Evolutionary conservation across 768 basidiomycete species (phyloP).

Genomic region (Cystofilobasidium capitatum): DNA sequence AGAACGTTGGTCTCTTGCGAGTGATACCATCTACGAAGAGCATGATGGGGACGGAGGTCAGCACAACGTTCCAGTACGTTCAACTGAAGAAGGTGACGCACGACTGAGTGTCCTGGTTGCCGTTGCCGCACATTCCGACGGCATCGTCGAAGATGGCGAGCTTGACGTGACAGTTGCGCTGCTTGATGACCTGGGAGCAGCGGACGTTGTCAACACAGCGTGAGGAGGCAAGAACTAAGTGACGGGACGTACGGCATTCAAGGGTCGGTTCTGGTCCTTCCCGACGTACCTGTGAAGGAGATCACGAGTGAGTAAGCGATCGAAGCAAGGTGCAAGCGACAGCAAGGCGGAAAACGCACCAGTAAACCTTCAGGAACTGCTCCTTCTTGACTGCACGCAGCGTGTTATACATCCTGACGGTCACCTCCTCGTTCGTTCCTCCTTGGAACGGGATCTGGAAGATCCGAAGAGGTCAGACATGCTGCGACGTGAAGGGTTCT

Average conservation of each 20-base stretch:
- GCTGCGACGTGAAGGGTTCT: background rate
- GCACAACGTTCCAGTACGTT: too few relatives aligned
- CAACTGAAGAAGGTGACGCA: too few relatives aligned
- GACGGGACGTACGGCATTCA: slow-evolving; percentile 50
- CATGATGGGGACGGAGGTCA: background rate
- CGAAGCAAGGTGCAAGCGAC: too few relatives aligned
- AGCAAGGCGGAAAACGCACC: slow-evolving; percentile 30
- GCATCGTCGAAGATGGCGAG: slow-evolving; percentile 58
- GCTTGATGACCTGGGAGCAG: slow-evolving; percentile 41
- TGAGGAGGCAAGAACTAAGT: background rate
- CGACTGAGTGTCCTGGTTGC: slow-evolving; percentile 49
- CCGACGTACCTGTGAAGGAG: slow-evolving; percentile 29
- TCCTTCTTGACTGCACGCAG: slow-evolving; percentile 46
- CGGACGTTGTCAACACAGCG: background rate
- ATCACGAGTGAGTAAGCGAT: too few relatives aligned
- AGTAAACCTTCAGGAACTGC: slow-evolving; percentile 42
- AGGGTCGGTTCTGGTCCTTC: slow-evolving; percentile 56
- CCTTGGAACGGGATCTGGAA: slow-evolving; percentile 56
- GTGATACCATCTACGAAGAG: slow-evolving; percentile 52
- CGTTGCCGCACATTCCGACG: slow-evolving; percentile 59
- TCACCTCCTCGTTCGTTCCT: slow-evolving; percentile 63
- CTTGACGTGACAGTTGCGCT: slow-evolving; percentile 65
- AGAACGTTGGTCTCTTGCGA: slow-evolving; percentile 61
- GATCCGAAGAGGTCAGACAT: background rate
- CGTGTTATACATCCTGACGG: slow-evolving; percentile 49